Percentiles rank a stretch among this genome's conserved stretches.
These are phyloP conservation scores for Talaromyces sp. DNA, from an alignment of 2,329 filamentous ascomycete genomes.

Conservation along the genomic window DNA sequence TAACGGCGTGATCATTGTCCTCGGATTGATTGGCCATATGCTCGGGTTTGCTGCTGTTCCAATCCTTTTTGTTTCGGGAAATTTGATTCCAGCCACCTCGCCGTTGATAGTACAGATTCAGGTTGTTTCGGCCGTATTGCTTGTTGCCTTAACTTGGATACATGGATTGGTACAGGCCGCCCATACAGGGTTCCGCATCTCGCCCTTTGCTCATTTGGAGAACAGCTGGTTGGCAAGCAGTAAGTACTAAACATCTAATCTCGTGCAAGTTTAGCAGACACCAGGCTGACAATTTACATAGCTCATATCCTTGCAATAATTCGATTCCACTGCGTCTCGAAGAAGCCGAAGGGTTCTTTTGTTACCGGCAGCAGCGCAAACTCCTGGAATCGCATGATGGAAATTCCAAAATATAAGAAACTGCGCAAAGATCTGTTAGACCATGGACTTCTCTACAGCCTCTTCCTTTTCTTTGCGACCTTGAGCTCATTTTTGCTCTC, in stretches of 20 bases:
- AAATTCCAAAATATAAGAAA: not conserved
- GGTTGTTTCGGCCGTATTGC: slow-evolving; percentile 18
- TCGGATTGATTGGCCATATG: slow-evolving; percentile 22
- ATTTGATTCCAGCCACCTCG: slow-evolving; percentile 21
- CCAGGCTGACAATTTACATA: slow-evolving; percentile 1
- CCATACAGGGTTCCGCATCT: slow-evolving; percentile 25
- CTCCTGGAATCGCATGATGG: slow-evolving; percentile 24
- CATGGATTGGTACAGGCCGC: slow-evolving; percentile 27
- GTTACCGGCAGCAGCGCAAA: slow-evolving; percentile 33
- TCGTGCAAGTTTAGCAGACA: not conserved
- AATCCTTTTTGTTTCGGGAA: slow-evolving; percentile 22
- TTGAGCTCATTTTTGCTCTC: not conserved
- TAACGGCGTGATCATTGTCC: slow-evolving; percentile 27
- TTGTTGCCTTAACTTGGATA: slow-evolving; percentile 25
- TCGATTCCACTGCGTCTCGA: slow-evolving; percentile 27
- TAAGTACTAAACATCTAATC: slow-evolving; percentile 21
- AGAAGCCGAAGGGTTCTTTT: slow-evolving; percentile 31
- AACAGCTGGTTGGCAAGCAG: slow-evolving; percentile 31
- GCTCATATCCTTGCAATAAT: slow-evolving; percentile 27
- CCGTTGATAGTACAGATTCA: slow-evolving; percentile 21
- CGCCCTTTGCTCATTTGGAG: slow-evolving; percentile 29
- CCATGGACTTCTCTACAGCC: not conserved
- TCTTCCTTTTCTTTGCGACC: not conserved
- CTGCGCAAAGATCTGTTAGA: slow-evolving; percentile 3
- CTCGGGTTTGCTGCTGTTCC: slow-evolving; percentile 26